Conservation (phyloP, 177 flowering plant genomes). For the Telopea speciosissima region DNA sequence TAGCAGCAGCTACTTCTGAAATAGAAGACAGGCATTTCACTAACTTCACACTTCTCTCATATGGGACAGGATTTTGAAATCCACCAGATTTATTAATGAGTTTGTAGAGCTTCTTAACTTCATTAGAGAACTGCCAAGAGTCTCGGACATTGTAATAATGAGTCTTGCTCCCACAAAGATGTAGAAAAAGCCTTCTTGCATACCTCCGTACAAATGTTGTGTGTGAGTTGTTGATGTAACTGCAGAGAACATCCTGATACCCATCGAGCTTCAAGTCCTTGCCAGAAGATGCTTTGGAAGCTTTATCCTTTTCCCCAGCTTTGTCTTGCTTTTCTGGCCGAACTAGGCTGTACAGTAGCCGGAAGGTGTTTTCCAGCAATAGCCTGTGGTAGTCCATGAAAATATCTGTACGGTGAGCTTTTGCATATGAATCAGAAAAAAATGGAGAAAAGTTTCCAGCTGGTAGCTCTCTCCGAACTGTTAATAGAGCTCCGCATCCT, state of each 20-base stretch:
- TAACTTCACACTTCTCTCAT: slow-evolving; percentile 93
- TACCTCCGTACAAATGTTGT: slow-evolving; percentile 86
- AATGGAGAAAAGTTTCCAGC: slow-evolving; percentile 97
- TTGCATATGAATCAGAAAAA: slow-evolving; percentile 96
- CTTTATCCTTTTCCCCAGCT: slow-evolving; percentile 78
- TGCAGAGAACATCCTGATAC: slow-evolving; percentile 97
- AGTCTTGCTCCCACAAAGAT: slow-evolving; percentile 94
- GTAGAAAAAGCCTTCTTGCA: slow-evolving; percentile 95
- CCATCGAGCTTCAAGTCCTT: slow-evolving; percentile 96
- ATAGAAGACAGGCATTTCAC: slow-evolving; percentile 83
- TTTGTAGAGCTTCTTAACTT: slow-evolving; percentile 74
- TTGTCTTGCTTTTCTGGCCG: slow-evolving; percentile 97
- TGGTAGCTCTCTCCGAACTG: slow-evolving; percentile 85
- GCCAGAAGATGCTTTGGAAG: slow-evolving; percentile 36
- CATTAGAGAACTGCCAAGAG: slow-evolving; percentile 92
- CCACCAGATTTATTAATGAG: slow-evolving; percentile 83
- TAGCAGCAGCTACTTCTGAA: slow-evolving; percentile 86
- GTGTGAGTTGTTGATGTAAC: slow-evolving; percentile 85
- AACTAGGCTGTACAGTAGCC: slow-evolving; percentile 80
- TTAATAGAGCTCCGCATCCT: slow-evolving; percentile 87
- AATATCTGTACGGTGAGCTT: slow-evolving; percentile 75
- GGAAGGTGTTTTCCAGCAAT: slow-evolving; percentile 80
- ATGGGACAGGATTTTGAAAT: slow-evolving; percentile 63
- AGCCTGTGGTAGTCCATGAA: slow-evolving; percentile 87
- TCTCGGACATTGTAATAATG: slow-evolving; percentile 94